These are phyloP conservation scores for Lumnitzera littorea DNA, from an alignment of 345 rosid genomes.

Conservation along the genomic window DNA sequence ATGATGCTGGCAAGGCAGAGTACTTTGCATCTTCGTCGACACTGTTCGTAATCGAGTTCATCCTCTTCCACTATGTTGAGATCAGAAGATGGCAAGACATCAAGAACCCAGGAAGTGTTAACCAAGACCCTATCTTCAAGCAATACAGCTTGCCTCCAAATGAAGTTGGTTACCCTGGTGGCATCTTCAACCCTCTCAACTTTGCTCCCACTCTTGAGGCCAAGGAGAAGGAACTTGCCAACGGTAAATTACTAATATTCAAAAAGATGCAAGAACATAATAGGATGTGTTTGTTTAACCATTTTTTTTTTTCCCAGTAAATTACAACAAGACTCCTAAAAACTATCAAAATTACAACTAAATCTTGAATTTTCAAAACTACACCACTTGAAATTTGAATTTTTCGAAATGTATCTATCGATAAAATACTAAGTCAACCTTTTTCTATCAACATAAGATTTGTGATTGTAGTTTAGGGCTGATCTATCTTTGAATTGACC, in stretches of 20 bases:
- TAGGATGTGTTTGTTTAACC: background rate
- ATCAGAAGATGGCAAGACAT: conserved; percentile 98
- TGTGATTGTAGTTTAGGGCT: too few relatives aligned
- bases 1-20: conserved; percentile 83
- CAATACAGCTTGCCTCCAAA: conserved; percentile 91
- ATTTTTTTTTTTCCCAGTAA: background rate
- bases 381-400: too few relatives aligned
- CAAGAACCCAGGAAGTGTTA: conserved; percentile 92
- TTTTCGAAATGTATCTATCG: too few relatives aligned
- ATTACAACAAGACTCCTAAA: too few relatives aligned
- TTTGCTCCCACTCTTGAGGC: conserved; percentile 80
- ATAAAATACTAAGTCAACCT: too few relatives aligned
- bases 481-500: too few relatives aligned
- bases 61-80: conserved; percentile 93
- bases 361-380: too few relatives aligned
- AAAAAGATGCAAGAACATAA: background rate
- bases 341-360: too few relatives aligned
- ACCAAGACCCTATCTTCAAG: conserved; percentile 98
- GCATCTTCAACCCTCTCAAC: conserved; percentile 91
- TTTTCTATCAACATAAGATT: too few relatives aligned
- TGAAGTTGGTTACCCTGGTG: conserved; percentile 84
- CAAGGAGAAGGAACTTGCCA: conserved; percentile 93
- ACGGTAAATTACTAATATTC: conserved; percentile 34
- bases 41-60: conserved; percentile 90
- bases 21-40: conserved; percentile 93